Conservation (phyloP, 176 grass and related monocot genomes). For the Pharus latifolius region DNA sequence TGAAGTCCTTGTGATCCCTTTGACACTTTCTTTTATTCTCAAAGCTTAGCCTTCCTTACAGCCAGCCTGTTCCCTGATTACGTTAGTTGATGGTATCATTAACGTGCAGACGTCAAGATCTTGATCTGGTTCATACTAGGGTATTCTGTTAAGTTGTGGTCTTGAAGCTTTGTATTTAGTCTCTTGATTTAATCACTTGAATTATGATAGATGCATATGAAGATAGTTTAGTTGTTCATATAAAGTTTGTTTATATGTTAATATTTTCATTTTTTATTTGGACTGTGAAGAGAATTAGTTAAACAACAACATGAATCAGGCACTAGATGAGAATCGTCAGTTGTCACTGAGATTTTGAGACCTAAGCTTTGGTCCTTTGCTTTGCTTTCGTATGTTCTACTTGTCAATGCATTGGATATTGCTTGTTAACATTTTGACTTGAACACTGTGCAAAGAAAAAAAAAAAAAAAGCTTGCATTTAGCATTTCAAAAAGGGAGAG, state of each 20-base stretch:
- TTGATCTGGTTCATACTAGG: background rate
- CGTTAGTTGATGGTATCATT: background rate
- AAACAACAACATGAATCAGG: background rate
- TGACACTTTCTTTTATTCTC: background rate
- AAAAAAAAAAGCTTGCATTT: no score
- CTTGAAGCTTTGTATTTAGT: background rate
- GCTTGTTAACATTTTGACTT: background rate
- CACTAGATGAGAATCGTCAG: background rate
- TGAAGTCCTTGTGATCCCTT: background rate
- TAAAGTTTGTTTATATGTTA: background rate
- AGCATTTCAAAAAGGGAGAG: background rate
- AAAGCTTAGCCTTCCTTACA: background rate
- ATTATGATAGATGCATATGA: no score
- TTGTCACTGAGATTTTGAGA: background rate
- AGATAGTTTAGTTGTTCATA: background rate
- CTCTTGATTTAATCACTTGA: no score
- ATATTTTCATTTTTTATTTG: background rate
- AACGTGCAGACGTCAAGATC: background rate
- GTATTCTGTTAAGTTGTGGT: background rate
- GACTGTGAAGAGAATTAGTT: background rate
- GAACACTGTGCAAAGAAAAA: background rate
- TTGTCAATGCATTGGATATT: background rate
- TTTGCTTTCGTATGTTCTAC: background rate
- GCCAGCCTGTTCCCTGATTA: background rate
- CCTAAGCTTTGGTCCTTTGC: background rate